These are phyloP conservation scores for Moricandia moricandioides DNA, from an alignment of 345 rosid species.

Conservation along the genomic window DNA sequence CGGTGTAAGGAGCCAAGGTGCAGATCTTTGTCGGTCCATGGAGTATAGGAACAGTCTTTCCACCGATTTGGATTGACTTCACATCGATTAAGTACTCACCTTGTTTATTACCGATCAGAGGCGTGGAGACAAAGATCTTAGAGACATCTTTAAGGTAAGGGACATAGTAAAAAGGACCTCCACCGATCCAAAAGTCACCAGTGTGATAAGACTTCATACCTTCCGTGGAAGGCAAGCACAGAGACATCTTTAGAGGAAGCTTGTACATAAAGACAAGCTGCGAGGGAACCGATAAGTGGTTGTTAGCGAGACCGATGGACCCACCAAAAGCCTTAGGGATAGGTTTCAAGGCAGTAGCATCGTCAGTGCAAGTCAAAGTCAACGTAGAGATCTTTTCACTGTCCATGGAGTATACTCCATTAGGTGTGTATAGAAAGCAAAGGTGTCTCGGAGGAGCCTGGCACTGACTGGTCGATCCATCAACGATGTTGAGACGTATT, in stretches of 20 bases:
- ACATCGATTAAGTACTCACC: constrained; percentile 34
- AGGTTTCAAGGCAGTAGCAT: not conserved
- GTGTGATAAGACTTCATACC: not conserved
- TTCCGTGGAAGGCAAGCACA: constrained; percentile 30
- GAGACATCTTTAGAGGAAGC: not conserved
- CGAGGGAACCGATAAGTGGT: constrained; percentile 11
- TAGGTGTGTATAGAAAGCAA: not conserved
- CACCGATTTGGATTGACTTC: constrained; percentile 22
- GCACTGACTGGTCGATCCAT: not conserved
- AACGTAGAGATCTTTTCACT: not conserved
- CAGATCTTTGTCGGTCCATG: not conserved
- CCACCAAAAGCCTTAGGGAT: not conserved
- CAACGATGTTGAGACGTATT: not conserved
- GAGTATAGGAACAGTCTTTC: not conserved
- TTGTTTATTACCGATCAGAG: constrained; percentile 13
- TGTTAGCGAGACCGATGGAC: constrained; percentile 22
- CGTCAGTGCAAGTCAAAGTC: constrained; percentile 17
- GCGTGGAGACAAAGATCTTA: constrained; percentile 18
- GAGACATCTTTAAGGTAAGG: constrained; percentile 11
- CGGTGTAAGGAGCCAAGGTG: not conserved
- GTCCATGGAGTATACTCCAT: not conserved
- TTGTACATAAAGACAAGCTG: not conserved
- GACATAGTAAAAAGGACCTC: not conserved
- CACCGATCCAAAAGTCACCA: constrained; percentile 24
- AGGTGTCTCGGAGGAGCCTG: constrained; percentile 1